phyloP scores from a whole-genome alignment of 345 rosid genomes.

The Hibiscus syriacus region DNA sequence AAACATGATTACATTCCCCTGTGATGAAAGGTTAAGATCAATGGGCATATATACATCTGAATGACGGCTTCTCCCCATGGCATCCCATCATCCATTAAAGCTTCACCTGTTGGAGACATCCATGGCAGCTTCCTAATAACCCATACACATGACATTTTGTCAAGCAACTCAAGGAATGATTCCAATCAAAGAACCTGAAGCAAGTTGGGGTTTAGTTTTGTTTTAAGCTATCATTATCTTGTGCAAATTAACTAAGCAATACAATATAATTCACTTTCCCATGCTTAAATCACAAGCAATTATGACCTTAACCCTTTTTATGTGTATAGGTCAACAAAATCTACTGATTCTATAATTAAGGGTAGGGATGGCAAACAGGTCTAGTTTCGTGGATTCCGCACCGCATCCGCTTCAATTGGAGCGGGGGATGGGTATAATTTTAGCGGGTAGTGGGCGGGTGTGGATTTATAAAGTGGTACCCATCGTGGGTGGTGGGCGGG shows the following conservation, averaged over 20 bases:
- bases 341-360: constrained; percentile 19
- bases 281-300: constrained; percentile 33
- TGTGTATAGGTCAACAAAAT: neutral
- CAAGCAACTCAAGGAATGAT: constrained; percentile 20
- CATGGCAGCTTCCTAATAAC: too few species aligned
- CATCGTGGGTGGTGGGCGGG: too few species aligned
- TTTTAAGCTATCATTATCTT: constrained; percentile 8
- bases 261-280: neutral
- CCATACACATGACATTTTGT: neutral
- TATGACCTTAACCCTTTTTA: too few species aligned
- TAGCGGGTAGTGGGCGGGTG: too few species aligned
- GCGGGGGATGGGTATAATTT: too few species aligned
- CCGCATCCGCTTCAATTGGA: too few species aligned
- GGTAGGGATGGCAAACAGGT: too few species aligned
- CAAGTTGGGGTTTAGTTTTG: constrained; percentile 2
- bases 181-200: neutral
- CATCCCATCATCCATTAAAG: neutral
- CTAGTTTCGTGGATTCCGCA: too few species aligned
- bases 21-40: constrained; percentile 4
- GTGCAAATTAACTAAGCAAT: constrained; percentile 2
- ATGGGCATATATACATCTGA: neutral
- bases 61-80: neutral
- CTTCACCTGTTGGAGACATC: too few species aligned
- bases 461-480: too few species aligned
- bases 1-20: neutral